Base-by-base conservation (phyloP, 31 red algal genomes). In the Bonnemaisonia californica region DNA sequence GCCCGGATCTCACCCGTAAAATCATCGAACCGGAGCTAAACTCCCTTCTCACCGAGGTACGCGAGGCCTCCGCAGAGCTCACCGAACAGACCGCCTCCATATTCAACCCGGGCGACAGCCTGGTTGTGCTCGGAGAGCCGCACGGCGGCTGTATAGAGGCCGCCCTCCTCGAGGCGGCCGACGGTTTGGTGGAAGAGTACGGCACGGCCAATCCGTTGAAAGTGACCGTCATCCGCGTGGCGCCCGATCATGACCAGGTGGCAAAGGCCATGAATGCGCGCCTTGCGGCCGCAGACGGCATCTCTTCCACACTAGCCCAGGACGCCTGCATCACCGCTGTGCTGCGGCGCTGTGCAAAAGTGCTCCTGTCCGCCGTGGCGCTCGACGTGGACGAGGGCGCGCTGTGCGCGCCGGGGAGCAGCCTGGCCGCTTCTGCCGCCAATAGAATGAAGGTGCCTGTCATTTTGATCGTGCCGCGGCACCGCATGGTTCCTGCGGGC, bases 381-480 rank as follows among this genome's bases (percentile, higher is more conserved):
- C 19, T 82, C 45, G 57, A 77, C 28, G 78, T 80, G 26, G 87
- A 82, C 36, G 87, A 90, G 27, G 78, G 78, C 21, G 69, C 54
- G 3, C 23, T 77, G 31, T 90, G 87, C 54, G 12, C 23, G 2
- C 51, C 38, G 9, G 87, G 87, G 16, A 68, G 56, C 2, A 65
- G 36, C 9, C 54, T 90, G 69, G 18, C 81, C 3, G 39, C 47
- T 27, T 54, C 76, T 19, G 87, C 78, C 13, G 87, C 87, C 4
- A 82, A 72, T 60, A 33, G 78, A 24, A 54, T 59, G 33, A 34
- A 59, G 21, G 51, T 82, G 23, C 77, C 77, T 9, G 69, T 90
- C 3, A 48, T 90, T 40, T 9, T 90, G 21, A 18, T 77, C n/a
- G 56, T 31, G 1, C 41, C 76, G 3, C 57, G 67, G n/a, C 77